These are phyloP conservation scores for Pterocarpus macrocarpus DNA, from an alignment of 306 rosid genomes.

Conservation along the genomic window DNA sequence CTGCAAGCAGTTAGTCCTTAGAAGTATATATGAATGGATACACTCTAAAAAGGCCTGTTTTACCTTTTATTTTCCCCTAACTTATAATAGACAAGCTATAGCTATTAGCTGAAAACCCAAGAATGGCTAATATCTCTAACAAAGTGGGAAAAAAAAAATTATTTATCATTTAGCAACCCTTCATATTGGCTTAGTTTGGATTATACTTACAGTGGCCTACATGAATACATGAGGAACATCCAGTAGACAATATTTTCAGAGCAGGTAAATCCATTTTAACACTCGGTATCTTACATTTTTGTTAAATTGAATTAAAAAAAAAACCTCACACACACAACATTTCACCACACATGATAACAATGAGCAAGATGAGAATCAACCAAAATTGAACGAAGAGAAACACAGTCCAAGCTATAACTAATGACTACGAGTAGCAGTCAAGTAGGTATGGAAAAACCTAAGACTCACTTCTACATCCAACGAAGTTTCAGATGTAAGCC, in stretches of 20 bases:
- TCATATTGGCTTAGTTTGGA: neutral
- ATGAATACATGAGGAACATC: neutral
- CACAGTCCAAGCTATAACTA: slow-evolving; percentile 23
- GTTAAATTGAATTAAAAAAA: neutral
- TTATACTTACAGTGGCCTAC: neutral
- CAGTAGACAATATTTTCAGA: slow-evolving; percentile 7
- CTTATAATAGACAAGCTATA: neutral
- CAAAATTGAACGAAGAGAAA: slow-evolving; percentile 1
- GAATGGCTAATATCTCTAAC: neutral
- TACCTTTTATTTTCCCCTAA: neutral
- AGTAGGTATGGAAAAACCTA: slow-evolving; percentile 18
- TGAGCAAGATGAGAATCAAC: slow-evolving; percentile 19
- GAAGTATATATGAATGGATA: slow-evolving; percentile 3
- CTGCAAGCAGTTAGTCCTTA: slow-evolving; percentile 8
- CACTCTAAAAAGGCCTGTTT: neutral
- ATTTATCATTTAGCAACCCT: slow-evolving; percentile 3
- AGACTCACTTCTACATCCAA: slow-evolving; percentile 59
- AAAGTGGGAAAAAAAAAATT: neutral
- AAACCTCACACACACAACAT: neutral
- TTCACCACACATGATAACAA: slow-evolving; percentile 4
- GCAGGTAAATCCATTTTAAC: neutral
- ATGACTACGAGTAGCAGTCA: slow-evolving; percentile 15
- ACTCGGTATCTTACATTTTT: too few species aligned
- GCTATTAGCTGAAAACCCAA: slow-evolving; percentile 11
- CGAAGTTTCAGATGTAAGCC: slow-evolving; percentile 42